Conservation (phyloP, 2,329 filamentous ascomycete species). For the Pseudocercospora cruenta region DNA sequence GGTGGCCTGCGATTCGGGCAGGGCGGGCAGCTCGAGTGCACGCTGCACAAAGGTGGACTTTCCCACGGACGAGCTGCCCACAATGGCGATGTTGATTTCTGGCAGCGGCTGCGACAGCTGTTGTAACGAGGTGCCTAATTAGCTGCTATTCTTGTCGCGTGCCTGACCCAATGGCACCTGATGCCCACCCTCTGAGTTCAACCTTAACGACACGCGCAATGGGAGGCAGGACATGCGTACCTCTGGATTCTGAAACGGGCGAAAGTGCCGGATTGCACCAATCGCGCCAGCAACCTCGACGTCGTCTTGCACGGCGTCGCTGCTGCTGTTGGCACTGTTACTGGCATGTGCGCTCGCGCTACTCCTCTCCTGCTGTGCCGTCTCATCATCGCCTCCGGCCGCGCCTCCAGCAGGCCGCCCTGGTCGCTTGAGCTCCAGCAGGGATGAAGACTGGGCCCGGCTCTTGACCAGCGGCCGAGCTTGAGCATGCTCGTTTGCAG, state of each 20-base stretch:
- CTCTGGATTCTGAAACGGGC: slow-evolving; percentile 36
- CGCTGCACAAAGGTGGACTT: slow-evolving; percentile 64
- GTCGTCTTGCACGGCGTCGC: slow-evolving; percentile 34
- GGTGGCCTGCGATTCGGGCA: slow-evolving; percentile 46
- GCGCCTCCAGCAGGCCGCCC: slow-evolving; percentile 4
- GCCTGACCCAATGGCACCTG: slow-evolving; percentile 10
- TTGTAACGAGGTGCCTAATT: slow-evolving; percentile 17
- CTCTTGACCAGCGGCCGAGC: slow-evolving; percentile 16
- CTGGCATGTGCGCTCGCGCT: not conserved
- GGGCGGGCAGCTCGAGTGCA: slow-evolving; percentile 57
- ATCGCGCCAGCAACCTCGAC: slow-evolving; percentile 38
- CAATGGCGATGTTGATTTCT: slow-evolving; percentile 62
- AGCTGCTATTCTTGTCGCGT: slow-evolving; percentile 26
- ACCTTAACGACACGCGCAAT: slow-evolving; percentile 3
- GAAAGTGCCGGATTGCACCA: slow-evolving; percentile 33
- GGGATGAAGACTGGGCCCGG: slow-evolving; percentile 12
- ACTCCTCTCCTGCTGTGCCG: slow-evolving; percentile 2
- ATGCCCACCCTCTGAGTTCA: slow-evolving; percentile 1
- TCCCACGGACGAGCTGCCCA: slow-evolving; percentile 58
- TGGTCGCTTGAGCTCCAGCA: slow-evolving; percentile 10
- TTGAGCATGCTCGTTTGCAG: slow-evolving; percentile 2
- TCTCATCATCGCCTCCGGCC: slow-evolving; percentile 7
- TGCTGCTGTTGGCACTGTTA: slow-evolving; percentile 12
- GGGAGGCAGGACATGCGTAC: slow-evolving; percentile 25
- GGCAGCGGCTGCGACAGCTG: slow-evolving; percentile 44